These are phyloP conservation scores for Chaetomium fimeti DNA, from an alignment of 495 filamentous ascomycete species.

Conservation along the genomic window DNA sequence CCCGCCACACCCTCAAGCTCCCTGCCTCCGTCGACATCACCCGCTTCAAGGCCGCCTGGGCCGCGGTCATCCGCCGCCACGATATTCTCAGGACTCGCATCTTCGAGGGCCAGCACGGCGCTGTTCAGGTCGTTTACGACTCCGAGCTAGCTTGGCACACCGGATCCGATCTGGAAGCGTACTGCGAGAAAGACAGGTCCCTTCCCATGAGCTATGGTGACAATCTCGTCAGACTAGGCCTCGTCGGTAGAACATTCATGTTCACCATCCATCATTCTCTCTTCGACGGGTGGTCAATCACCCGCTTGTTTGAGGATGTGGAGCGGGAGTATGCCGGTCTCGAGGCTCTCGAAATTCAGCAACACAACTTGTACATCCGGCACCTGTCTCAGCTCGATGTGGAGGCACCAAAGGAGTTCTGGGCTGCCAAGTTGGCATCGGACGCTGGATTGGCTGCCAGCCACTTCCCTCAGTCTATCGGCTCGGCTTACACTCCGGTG, in stretches of 20 bases:
- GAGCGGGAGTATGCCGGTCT: constrained; percentile 11
- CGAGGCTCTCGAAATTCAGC: background rate
- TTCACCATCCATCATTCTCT: constrained; percentile 15
- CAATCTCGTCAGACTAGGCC: background rate
- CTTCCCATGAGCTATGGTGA: constrained; percentile 11
- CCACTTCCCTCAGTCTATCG: constrained; percentile 20
- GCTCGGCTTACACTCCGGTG: constrained; percentile 2
- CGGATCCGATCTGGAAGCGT: background rate
- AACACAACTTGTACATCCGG: constrained; percentile 38
- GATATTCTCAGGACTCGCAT: constrained; percentile 16
- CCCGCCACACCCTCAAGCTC: constrained; percentile 6
- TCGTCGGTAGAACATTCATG: constrained; percentile 10
- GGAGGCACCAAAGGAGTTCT: background rate
- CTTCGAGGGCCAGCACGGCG: constrained; percentile 1
- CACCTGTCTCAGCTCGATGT: constrained; percentile 34
- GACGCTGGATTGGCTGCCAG: constrained; percentile 2
- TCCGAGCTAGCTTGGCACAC: constrained; percentile 8
- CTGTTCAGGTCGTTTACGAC: constrained; percentile 7
- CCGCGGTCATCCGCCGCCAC: background rate
- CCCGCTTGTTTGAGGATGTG: constrained; percentile 6
- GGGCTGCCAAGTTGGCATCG: constrained; percentile 7
- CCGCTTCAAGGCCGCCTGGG: constrained; percentile 17
- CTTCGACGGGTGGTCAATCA: constrained; percentile 14
- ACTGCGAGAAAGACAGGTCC: constrained; percentile 6
- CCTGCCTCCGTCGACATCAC: background rate